Evolutionary conservation across 768 basidiomycete species (phyloP).

Genomic region (Suillus hirtellus): DNA sequence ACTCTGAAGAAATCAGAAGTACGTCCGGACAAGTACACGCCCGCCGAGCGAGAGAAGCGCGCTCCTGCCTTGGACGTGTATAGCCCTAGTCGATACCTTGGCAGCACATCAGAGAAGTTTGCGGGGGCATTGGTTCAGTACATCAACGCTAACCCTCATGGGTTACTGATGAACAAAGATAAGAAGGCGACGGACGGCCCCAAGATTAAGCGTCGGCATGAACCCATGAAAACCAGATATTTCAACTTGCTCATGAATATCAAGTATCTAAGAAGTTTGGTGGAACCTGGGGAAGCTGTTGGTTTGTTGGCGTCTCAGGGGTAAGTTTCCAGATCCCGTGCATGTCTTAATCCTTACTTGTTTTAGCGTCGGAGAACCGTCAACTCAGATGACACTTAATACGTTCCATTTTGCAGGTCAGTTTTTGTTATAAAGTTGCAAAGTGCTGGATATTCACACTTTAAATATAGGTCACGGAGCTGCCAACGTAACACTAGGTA

Average conservation of each 20-base stretch:
- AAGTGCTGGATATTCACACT: constrained; percentile 5
- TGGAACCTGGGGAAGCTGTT: constrained; percentile 98
- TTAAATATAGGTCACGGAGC: constrained; percentile 85
- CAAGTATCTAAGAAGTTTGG: constrained; percentile 90
- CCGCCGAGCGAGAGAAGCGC: constrained; percentile 58
- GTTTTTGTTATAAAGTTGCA: constrained; percentile 21
- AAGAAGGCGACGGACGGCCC: constrained; percentile 41
- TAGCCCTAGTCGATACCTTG: constrained; percentile 78
- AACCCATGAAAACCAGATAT: constrained; percentile 47
- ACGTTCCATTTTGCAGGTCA: constrained; percentile 98
- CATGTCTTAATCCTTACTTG: constrained; percentile 8
- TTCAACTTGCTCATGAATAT: constrained; percentile 87
- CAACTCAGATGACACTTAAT: constrained; percentile 99
- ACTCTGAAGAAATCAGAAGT: constrained; percentile 70
- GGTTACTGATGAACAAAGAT: constrained; percentile 44
- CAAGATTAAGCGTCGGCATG: constrained; percentile 45
- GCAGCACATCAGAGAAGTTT: constrained; percentile 91
- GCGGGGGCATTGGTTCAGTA: constrained; percentile 80
- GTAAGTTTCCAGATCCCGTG: constrained; percentile 43
- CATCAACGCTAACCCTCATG: constrained; percentile 68
- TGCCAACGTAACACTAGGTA: constrained; percentile 98
- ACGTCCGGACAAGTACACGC: constrained; percentile 40
- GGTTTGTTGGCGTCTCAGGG: constrained; percentile 96
- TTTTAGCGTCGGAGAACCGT: constrained; percentile 92
- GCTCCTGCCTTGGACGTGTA: constrained; percentile 75